Evolutionary conservation across 805 yeast species (phyloP).

Genomic region (Starmerella bombicola): DNA sequence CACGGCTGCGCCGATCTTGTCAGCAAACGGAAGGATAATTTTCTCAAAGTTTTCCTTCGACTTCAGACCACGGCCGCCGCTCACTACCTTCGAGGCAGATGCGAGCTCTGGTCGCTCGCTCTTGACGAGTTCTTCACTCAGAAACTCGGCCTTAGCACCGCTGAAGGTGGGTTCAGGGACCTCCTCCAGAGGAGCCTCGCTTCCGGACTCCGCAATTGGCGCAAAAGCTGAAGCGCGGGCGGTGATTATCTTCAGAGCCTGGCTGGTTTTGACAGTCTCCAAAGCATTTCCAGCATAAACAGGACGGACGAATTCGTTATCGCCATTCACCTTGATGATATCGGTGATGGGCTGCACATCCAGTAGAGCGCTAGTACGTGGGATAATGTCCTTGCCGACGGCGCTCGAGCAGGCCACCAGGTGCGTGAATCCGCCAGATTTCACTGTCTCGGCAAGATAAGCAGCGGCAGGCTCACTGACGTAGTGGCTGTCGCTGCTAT

Average conservation of each 20-base stretch:
- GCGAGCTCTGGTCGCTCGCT: conserved; percentile 86
- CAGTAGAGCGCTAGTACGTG: conserved; percentile 72
- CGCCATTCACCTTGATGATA: conserved; percentile 51
- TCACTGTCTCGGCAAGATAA: conserved; percentile 40
- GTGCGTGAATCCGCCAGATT: conserved; percentile 43
- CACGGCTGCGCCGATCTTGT: conserved; percentile 73
- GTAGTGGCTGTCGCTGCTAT: conserved; percentile 45
- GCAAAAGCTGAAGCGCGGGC: conserved; percentile 76
- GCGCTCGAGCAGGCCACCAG: conserved; percentile 75
- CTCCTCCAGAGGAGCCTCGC: conserved; percentile 32
- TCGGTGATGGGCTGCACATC: conserved; percentile 86
- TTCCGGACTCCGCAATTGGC: conserved; percentile 32
- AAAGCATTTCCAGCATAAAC: conserved; percentile 93
- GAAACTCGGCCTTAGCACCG: conserved; percentile 43
- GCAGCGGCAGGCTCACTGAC: conserved; percentile 76
- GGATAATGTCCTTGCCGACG: conserved; percentile 73
- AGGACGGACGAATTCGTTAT: conserved; percentile 75
- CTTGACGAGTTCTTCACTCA: conserved; percentile 58
- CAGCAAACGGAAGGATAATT: conserved; percentile 71
- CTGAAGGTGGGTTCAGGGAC: conserved; percentile 27
- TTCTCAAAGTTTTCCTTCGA: conserved; percentile 75
- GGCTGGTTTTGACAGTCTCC: conserved; percentile 63
- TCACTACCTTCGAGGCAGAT: conserved; percentile 65
- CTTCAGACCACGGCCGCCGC: conserved; percentile 93
- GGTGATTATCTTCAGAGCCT: conserved; percentile 55